Conservation (phyloP, 495 filamentous ascomycete genomes). For the Glutinoglossum americanum region DNA sequence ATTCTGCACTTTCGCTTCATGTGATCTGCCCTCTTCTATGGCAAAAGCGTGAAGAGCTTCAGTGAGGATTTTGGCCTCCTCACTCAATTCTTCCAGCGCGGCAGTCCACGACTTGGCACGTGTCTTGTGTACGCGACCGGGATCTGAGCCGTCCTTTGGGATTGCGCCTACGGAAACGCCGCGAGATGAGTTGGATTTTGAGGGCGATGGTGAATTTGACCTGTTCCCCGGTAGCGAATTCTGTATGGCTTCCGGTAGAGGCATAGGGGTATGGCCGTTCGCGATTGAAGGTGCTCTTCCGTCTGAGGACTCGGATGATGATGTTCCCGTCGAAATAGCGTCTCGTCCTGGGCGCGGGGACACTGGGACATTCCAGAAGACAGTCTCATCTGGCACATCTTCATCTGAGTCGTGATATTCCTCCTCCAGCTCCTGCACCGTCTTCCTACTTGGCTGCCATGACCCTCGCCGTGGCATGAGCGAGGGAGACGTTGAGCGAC, state of each 20-base stretch:
- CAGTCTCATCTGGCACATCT: slow-evolving; percentile 77
- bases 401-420: slow-evolving; percentile 83
- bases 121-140: neutral
- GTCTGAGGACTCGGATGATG: neutral
- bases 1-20: slow-evolving; percentile 29
- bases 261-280: neutral
- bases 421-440: slow-evolving; percentile 55
- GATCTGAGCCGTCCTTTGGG: neutral
- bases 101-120: slow-evolving; percentile 57
- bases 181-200: neutral
- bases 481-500: slow-evolving; percentile 17
- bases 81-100: slow-evolving; percentile 55
- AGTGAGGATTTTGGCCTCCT: slow-evolving; percentile 73
- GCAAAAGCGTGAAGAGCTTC: slow-evolving; percentile 76
- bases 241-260: neutral
- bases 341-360: slow-evolving; percentile 43
- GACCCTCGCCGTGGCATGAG: slow-evolving; percentile 21
- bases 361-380: slow-evolving; percentile 87
- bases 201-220: neutral
- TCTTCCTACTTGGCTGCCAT: slow-evolving; percentile 67
- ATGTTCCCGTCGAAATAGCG: neutral
- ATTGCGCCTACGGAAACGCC: neutral
- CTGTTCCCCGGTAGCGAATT: neutral
- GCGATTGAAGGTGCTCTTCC: neutral
- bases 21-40: slow-evolving; percentile 33